Conservation (phyloP, 495 filamentous ascomycete genomes). For the Evansstolkia leycettana region DNA sequence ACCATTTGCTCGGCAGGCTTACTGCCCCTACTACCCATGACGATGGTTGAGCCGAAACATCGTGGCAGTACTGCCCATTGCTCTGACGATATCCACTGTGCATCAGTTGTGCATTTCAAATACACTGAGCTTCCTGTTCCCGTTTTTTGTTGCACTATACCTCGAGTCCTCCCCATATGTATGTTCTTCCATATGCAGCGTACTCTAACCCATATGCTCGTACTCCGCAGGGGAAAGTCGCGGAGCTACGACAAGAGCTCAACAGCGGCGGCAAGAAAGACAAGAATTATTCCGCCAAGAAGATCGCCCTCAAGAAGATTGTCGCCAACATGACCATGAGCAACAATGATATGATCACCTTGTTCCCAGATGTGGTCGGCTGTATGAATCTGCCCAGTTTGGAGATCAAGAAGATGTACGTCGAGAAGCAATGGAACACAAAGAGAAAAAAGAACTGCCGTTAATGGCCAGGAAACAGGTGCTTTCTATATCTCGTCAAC, state of each 20-base stretch:
- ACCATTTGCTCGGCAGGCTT: no score
- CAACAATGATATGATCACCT: slow-evolving; percentile 98
- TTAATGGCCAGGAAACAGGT: slow-evolving; percentile 45
- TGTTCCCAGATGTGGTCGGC: slow-evolving; percentile 89
- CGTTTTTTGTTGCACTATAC: no score
- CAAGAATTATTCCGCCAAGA: slow-evolving; percentile 93
- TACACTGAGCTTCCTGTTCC: no score
- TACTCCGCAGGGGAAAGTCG: slow-evolving; percentile 83
- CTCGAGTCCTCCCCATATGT: slow-evolving; percentile 15
- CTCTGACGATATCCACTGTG: no score
- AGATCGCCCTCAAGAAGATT: slow-evolving; percentile 98
- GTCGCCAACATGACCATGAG: slow-evolving; percentile 99
- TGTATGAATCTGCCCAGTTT: slow-evolving; percentile 90
- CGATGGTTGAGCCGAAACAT: no score
- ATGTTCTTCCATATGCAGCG: slow-evolving; percentile 20
- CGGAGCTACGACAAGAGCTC: slow-evolving; percentile 90
- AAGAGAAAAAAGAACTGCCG: background rate
- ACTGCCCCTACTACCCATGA: background rate
- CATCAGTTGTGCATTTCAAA: no score
- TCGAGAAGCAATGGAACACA: background rate
- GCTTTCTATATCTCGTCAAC: slow-evolving; percentile 94
- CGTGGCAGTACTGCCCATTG: no score
- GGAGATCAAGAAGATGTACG: slow-evolving; percentile 99
- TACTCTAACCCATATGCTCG: slow-evolving; percentile 20
- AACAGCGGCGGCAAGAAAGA: slow-evolving; percentile 93